Evolutionary conservation across 2,329 filamentous ascomycete species (phyloP).

Genomic region (Didymella exigua): DNA sequence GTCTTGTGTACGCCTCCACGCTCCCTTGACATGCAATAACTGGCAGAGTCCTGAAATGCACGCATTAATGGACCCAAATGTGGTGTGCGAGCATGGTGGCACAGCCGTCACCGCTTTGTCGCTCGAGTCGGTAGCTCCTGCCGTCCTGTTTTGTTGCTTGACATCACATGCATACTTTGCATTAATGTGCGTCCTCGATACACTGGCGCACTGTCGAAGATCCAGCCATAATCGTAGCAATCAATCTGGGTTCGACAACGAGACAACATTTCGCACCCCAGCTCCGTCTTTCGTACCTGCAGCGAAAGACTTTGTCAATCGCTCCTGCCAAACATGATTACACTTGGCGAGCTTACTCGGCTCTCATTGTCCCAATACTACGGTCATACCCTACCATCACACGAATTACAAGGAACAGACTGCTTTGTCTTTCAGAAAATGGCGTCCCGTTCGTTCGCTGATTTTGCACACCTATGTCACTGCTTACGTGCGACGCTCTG

Average conservation of each 20-base stretch:
- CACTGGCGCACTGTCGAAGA: background rate
- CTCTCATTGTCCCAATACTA: background rate
- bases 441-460: background rate
- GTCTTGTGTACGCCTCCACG: background rate
- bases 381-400: background rate
- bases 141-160: background rate
- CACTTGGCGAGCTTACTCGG: background rate
- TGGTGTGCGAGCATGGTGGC: conserved; percentile 6
- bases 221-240: background rate
- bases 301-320: background rate
- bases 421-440: background rate
- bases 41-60: background rate
- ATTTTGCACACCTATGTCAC: conserved; percentile 6
- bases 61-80: conserved; percentile 1
- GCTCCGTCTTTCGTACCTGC: conserved; percentile 3
- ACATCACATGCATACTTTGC: conserved; percentile 2
- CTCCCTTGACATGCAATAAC: background rate
- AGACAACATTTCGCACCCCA: background rate
- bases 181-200: background rate
- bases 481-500: conserved; percentile 16
- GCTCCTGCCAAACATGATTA: background rate
- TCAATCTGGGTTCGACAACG: background rate
- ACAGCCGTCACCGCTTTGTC: conserved; percentile 13
- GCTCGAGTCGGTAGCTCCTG: background rate
- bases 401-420: background rate